Conservation (phyloP, 345 rosid genomes). For the Rhodamnia rubescens region DNA sequence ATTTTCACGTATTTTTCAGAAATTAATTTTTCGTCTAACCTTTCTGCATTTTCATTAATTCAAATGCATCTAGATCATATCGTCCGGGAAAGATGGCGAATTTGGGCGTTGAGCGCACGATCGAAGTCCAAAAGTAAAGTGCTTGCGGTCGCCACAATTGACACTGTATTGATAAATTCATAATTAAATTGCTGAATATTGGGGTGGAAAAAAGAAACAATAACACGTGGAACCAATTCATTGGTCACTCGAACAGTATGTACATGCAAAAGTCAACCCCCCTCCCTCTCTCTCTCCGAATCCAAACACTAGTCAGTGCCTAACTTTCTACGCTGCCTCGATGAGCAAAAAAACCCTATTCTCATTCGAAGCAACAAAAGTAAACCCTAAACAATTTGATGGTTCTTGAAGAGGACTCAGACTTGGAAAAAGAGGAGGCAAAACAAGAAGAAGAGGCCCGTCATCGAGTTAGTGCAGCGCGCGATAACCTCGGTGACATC, state of each 20-base stretch:
- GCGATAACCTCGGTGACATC: not conserved
- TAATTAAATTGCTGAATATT: not conserved
- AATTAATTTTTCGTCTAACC: not conserved
- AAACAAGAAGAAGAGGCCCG: not conserved
- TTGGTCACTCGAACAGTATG: not conserved
- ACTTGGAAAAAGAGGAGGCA: not conserved
- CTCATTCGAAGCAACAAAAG: not conserved
- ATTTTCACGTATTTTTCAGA: not conserved
- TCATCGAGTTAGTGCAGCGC: not conserved
- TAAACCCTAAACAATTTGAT: not conserved
- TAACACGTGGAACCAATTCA: not conserved
- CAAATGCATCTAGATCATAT: not conserved
- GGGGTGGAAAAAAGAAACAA: not conserved
- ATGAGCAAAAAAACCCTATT: not conserved
- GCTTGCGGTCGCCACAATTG: not conserved
- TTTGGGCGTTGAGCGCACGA: not conserved
- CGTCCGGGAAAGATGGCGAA: not conserved
- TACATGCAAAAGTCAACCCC: not conserved
- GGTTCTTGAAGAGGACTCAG: not conserved
- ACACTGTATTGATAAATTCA: not conserved
- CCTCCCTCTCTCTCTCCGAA: not conserved
- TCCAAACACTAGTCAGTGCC: not conserved
- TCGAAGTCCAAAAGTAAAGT: not conserved
- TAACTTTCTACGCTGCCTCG: not conserved
- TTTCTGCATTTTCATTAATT: not conserved